These are phyloP conservation scores for Nelumbo lutea DNA, from an alignment of 164 flowering plant species.

Conservation along the genomic window DNA sequence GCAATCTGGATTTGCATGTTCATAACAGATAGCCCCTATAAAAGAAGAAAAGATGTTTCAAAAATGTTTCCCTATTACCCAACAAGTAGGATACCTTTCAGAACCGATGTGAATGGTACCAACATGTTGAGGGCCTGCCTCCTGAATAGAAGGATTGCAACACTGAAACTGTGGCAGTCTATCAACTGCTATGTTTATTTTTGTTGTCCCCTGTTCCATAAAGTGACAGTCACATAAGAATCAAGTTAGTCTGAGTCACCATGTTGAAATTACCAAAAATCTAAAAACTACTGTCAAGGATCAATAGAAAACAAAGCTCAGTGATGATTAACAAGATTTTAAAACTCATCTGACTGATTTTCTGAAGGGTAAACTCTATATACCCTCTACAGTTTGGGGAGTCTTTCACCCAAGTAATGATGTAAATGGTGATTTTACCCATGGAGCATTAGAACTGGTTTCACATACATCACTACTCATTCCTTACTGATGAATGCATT, in stretches of 20 bases:
- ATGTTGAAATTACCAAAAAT: neutral
- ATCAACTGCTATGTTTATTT: slow-evolving; percentile 86
- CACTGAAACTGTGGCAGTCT: slow-evolving; percentile 68
- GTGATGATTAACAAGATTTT: slow-evolving; percentile 1
- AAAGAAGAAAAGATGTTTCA: neutral
- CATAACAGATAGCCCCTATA: neutral
- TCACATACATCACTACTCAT: slow-evolving; percentile 17
- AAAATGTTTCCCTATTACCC: neutral
- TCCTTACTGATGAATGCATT: slow-evolving; percentile 38
- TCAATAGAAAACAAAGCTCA: neutral
- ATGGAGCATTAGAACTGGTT: slow-evolving; percentile 2
- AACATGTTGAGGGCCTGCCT: slow-evolving; percentile 81
- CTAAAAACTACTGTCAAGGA: neutral
- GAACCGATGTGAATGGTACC: slow-evolving; percentile 97
- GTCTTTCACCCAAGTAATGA: too few relatives aligned
- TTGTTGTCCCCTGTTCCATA: slow-evolving; percentile 73
- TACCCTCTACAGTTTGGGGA: too few relatives aligned
- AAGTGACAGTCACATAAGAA: slow-evolving; percentile 7
- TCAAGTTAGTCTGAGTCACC: neutral
- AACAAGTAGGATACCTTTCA: slow-evolving; percentile 51
- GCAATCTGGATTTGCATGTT: neutral
- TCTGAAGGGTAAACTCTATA: too few relatives aligned
- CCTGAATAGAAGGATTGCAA: slow-evolving; percentile 47
- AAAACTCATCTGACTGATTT: neutral
- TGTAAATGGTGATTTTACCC: too few relatives aligned